These are phyloP conservation scores for Rhynchospora tenuis DNA, from an alignment of 176 grass and related monocot species.

Conservation along the genomic window DNA sequence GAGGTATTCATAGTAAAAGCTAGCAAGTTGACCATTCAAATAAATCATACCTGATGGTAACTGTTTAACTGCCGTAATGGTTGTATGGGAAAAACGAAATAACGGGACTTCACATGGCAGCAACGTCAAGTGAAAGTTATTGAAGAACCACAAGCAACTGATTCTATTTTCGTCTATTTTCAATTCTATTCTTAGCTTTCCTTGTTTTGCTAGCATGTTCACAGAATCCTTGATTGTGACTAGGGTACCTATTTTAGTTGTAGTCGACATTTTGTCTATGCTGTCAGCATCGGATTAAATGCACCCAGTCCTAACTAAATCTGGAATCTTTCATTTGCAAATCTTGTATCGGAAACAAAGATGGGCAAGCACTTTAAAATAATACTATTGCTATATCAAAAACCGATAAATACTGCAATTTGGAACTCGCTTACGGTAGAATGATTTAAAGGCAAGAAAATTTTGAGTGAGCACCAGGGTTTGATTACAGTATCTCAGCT, in stretches of 20 bases:
- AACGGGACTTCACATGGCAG: constrained; percentile 1
- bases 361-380: too few species aligned
- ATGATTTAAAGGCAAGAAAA: too few species aligned
- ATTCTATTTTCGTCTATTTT: background rate
- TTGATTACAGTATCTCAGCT: too few species aligned
- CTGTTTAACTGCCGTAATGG: background rate
- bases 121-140: constrained; percentile 14
- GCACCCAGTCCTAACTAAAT: background rate
- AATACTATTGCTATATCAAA: background rate
- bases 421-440: too few species aligned
- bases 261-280: background rate
- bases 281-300: background rate
- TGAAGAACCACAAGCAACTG: background rate
- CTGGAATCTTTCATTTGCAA: background rate
- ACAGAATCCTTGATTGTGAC: background rate
- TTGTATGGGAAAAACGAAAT: background rate
- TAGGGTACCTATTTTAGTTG: background rate
- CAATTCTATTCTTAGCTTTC: background rate
- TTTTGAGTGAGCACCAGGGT: too few species aligned
- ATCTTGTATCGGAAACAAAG: background rate
- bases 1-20: background rate
- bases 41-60: background rate
- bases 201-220: constrained; percentile 6
- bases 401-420: background rate
- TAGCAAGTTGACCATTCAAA: background rate